Evolutionary conservation across 129 eudicot genomes (phyloP), one percentile per base, ranked within the genome.

Genomic region (Centrapalus pauciflorus): DNA sequence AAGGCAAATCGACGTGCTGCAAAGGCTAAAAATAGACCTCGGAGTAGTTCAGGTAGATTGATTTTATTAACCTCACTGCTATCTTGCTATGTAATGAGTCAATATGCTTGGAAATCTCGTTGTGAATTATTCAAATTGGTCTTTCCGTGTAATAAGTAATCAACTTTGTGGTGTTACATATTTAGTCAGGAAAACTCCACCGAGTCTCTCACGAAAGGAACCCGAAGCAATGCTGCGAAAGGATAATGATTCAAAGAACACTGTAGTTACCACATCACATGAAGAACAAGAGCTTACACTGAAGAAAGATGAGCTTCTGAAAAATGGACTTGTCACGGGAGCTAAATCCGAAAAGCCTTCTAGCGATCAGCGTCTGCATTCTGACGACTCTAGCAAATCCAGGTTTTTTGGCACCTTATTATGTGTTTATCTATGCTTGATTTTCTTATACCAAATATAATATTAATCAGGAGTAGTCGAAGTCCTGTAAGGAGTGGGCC

Each of bases 251-350:
- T 17, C 54, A 67, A 77, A 78, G 74, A 74, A 25, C 46, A 43
- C 40, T 2, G 68, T 23, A 25, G 80, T 28, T 40, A 51, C 68
- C 40, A 48, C 70, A 2, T 62, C 87, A 50, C 63, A 75, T 68
- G 80, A 82, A 64, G 89, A 85, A 58, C 81, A 57, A 57, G 84
- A 87, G 75, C 58, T 77, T 60, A 59, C 75, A 13, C 56, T 35
- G 61, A 80, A 77, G 86, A 71, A 74, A 17, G 68, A 38, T 10
- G 60, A 51, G 38, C 61, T 27, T 34, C 23, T 66, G 6, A 80
- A 70, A 60, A 87, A 71, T 76, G 89, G 81, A 21, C 24, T 70
- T 34, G 76, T 17, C 23, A 34, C 23, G 69, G 86, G 82, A 54
- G 13, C 19, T 33, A 71, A 80, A 73, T 62, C 75, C 45, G 79